Evolutionary conservation across 148 eudicot genomes (phyloP).

Genomic region (Fallopia convolvulus): DNA sequence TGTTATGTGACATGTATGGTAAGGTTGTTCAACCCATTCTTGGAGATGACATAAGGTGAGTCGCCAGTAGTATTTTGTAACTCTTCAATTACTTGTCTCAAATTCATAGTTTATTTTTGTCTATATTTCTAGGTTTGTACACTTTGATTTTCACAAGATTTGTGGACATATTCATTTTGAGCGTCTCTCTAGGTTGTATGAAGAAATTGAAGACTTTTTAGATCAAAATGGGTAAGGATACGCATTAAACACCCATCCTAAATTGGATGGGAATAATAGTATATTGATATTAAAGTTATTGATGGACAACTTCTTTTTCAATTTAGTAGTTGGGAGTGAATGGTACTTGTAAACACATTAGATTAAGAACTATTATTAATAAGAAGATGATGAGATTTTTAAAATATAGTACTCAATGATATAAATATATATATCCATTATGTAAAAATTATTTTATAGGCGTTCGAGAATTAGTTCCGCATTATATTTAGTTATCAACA

Average conservation of each 20-base stretch:
- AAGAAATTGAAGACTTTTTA: constrained; percentile 74
- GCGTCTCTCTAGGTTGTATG: constrained; percentile 77
- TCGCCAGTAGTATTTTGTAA: neutral
- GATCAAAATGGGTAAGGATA: constrained; percentile 60
- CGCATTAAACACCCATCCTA: too few species aligned
- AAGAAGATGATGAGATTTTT: too few species aligned
- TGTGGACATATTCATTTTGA: constrained; percentile 93
- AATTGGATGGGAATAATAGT: too few species aligned
- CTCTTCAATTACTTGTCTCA: neutral
- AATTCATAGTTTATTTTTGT: neutral
- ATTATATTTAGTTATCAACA: too few species aligned
- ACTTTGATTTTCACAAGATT: constrained; percentile 84
- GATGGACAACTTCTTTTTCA: too few species aligned
- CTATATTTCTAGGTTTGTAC: constrained; percentile 52
- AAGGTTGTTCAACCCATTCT: constrained; percentile 54
- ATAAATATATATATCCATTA: neutral
- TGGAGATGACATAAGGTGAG: constrained; percentile 70
- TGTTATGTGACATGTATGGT: constrained; percentile 61
- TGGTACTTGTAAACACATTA: neutral
- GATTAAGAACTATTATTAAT: too few species aligned
- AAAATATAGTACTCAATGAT: too few species aligned
- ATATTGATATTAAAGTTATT: too few species aligned
- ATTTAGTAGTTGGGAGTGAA: neutral
- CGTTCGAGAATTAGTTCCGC: too few species aligned
- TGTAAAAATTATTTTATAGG: too few species aligned